These are phyloP conservation scores for Cytospora mali DNA, from an alignment of 2,329 filamentous ascomycete species.

Conservation along the genomic window DNA sequence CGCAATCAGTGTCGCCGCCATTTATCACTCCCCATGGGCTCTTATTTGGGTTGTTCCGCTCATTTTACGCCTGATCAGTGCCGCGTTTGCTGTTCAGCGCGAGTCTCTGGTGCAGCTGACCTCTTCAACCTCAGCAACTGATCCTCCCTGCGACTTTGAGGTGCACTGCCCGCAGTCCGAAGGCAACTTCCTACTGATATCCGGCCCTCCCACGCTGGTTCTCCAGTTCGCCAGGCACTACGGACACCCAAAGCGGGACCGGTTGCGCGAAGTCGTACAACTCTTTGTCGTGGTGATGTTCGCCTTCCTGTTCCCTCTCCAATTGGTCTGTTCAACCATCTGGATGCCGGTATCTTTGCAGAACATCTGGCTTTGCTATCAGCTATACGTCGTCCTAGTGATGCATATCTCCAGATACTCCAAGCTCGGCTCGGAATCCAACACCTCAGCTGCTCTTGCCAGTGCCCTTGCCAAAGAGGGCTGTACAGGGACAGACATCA, in stretches of 20 bases:
- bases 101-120: constrained; percentile 17
- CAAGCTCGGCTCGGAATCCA: background rate
- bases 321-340: constrained; percentile 26
- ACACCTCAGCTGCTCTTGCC: background rate
- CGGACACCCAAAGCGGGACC: constrained; percentile 30
- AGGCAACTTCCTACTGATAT: constrained; percentile 26
- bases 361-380: constrained; percentile 31
- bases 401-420: constrained; percentile 31
- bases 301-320: constrained; percentile 28
- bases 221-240: constrained; percentile 33
- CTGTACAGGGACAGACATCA: too few species aligned
- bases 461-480: background rate
- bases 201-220: constrained; percentile 18
- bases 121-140: constrained; percentile 1
- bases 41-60: constrained; percentile 25
- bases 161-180: constrained; percentile 28
- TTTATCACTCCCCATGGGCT: constrained; percentile 21
- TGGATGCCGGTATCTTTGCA: constrained; percentile 31
- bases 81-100: constrained; percentile 25
- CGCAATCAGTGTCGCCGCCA: background rate
- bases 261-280: constrained; percentile 27
- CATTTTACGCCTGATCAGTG: constrained; percentile 23
- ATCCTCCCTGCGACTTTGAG: constrained; percentile 28
- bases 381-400: constrained; percentile 30
- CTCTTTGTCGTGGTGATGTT: constrained; percentile 26